These are phyloP conservation scores for Ustilago nuda DNA, from an alignment of 1,284 basidiomycete species.

Conservation along the genomic window DNA sequence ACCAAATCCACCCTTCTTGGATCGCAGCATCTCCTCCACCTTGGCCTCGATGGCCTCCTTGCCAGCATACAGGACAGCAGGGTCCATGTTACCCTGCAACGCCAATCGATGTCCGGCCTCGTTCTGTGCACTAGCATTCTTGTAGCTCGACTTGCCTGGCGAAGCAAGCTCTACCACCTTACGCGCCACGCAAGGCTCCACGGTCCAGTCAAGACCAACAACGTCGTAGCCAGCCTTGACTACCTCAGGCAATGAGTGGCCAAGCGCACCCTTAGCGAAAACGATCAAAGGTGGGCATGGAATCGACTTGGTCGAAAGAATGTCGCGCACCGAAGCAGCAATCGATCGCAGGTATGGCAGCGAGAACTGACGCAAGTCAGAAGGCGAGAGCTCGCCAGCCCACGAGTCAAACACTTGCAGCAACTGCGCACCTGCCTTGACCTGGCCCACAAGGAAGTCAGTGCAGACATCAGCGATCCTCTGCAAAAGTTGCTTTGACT, in stretches of 20 bases:
- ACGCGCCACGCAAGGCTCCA: constrained; percentile 65
- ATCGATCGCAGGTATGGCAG: constrained; percentile 66
- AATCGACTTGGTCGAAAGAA: constrained; percentile 58
- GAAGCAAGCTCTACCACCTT: constrained; percentile 58
- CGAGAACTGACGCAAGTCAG: constrained; percentile 66
- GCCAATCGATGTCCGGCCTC: constrained; percentile 74
- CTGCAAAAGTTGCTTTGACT: constrained; percentile 63
- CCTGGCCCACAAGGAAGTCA: constrained; percentile 67
- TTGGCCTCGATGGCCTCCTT: constrained; percentile 84
- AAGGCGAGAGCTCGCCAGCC: constrained; percentile 69
- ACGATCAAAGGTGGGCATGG: constrained; percentile 64
- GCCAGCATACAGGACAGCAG: constrained; percentile 84
- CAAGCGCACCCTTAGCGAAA: constrained; percentile 66
- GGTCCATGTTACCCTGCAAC: constrained; percentile 95
- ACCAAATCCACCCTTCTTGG: constrained; percentile 76
- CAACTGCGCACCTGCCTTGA: constrained; percentile 66
- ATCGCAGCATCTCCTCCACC: constrained; percentile 81
- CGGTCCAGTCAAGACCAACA: constrained; percentile 66
- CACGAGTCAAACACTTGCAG: constrained; percentile 69
- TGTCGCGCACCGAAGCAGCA: constrained; percentile 61
- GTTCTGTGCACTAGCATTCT: constrained; percentile 51
- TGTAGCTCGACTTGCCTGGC: constrained; percentile 51
- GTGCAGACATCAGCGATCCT: constrained; percentile 65
- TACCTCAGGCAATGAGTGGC: constrained; percentile 66
- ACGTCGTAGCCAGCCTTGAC: constrained; percentile 68